Conservation (phyloP, 106 monocot species). For the Hemerocallis citrina region DNA sequence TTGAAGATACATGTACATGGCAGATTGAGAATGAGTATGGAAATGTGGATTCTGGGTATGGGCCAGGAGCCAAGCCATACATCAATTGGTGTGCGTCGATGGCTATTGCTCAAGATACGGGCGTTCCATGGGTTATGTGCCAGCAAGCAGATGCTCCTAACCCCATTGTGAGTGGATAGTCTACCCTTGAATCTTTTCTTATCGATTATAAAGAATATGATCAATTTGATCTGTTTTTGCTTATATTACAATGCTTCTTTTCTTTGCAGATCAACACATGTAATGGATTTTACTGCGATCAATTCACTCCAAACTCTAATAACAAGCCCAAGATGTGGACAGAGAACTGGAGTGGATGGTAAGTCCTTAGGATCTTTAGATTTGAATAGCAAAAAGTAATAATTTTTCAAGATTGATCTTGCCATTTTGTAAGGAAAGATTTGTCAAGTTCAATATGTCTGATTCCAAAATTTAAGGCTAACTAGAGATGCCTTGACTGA, state of each 20-base stretch:
- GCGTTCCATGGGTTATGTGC: constrained; percentile 99
- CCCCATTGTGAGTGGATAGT: constrained; percentile 47
- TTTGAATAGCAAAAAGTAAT: neutral
- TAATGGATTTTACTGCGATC: constrained; percentile 99
- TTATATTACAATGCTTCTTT: no score
- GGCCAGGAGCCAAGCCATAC: constrained; percentile 56
- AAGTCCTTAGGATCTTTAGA: neutral
- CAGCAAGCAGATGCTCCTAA: constrained; percentile 88
- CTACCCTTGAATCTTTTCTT: no score
- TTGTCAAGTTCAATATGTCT: neutral
- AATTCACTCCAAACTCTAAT: constrained; percentile 82
- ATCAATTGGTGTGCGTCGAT: constrained; percentile 78
- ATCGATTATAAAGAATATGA: no score
- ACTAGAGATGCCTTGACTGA: neutral
- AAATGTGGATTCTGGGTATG: constrained; percentile 57
- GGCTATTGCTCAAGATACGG: constrained; percentile 74
- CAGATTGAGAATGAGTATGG: constrained; percentile 99
- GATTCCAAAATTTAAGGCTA: neutral
- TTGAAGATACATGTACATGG: neutral
- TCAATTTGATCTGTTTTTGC: no score
- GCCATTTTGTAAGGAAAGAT: neutral
- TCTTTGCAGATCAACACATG: constrained; percentile 83
- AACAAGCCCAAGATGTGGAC: constrained; percentile 97
- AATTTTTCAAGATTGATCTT: neutral
- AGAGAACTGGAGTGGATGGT: constrained; percentile 96